These are phyloP conservation scores for Fusarium multiceps DNA, from an alignment of 2,329 filamentous ascomycete species.

Conservation along the genomic window DNA sequence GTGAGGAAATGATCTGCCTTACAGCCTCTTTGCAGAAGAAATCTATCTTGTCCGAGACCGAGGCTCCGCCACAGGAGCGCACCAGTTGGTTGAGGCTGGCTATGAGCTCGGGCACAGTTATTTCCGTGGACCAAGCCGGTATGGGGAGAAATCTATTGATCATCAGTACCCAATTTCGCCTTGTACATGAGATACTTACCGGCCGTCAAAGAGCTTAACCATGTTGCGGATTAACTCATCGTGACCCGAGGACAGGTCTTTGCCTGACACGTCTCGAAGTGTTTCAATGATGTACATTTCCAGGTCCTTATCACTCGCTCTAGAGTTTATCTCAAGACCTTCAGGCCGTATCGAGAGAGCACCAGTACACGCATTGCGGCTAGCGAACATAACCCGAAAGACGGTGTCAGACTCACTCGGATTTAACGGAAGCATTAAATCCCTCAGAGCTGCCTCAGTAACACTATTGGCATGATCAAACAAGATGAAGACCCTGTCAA, in stretches of 20 bases:
- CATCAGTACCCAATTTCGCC: neutral
- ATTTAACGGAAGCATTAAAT: neutral
- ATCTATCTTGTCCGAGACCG: fast-evolving
- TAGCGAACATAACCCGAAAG: neutral
- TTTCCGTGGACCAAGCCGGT: neutral
- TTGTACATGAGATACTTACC: neutral
- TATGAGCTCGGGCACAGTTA: neutral
- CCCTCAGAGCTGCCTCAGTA: neutral
- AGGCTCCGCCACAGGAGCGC: fast-evolving
- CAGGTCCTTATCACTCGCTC: neutral
- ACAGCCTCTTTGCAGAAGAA: neutral
- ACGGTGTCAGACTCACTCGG: neutral
- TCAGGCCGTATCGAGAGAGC: neutral
- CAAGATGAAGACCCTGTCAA: neutral
- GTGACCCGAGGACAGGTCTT: neutral
- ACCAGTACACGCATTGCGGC: neutral
- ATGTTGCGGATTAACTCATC: neutral
- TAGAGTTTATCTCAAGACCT: neutral
- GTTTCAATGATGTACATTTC: neutral
- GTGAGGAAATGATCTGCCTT: neutral
- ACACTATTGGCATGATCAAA: neutral
- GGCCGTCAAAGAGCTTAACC: neutral
- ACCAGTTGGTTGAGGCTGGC: neutral
- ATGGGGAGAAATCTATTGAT: neutral
- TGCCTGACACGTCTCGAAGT: neutral